Base-by-base conservation (phyloP, 2,329 filamentous ascomycete genomes). In the Cryphonectria naterciae region DNA sequence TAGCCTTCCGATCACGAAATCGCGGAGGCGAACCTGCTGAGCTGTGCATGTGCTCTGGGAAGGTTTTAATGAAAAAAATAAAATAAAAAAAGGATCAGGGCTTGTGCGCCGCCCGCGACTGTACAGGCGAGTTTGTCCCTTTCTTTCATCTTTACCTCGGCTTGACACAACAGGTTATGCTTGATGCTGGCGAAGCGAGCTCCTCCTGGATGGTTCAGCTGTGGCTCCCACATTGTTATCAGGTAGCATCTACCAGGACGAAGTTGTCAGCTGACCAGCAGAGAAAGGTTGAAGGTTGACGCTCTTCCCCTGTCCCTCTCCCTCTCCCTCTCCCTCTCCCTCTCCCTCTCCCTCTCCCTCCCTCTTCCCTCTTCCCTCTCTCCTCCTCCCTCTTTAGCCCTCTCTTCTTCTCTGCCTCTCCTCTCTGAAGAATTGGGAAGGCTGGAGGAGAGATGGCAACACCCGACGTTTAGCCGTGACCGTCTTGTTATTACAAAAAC, bases 1-100 rank as follows among this genome's bases (percentile, higher is more conserved):
- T 39, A 35, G 35, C 28, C 25, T 58, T 15, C 54, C 54, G 28
- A 58, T 58, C 54, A 58, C 54, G 54, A 58, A 58, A 58, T 58
- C 54, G 32, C 19, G 35, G 22, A 35, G 22, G 17, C 35, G 17
- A 61, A 61, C 17, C 58, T n/a, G 58, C 32, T 37, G 52, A 19
- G 43, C 43, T 49, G 43, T 49, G 6, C 4, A 19, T 22, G 32
- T 49, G 2, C 43, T 1, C 4, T 49, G 19, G 43, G 43, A 22
- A 49, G 17, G 41, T 43, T 15, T 43, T 32, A 32, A 32, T 32
- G 28, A 32, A 49, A 22, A 49, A 2, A 22, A 22, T 1, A 10
- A 32, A 60, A 10, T 10, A 19, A 49, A 49, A 8, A 49, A 8
- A 3, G 19, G 32, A 37, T 22, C 32, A 37, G 15, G 56, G 17